Conservation (phyloP, 2,329 filamentous ascomycete species). For the Thielaviopsis ethacetica region DNA sequence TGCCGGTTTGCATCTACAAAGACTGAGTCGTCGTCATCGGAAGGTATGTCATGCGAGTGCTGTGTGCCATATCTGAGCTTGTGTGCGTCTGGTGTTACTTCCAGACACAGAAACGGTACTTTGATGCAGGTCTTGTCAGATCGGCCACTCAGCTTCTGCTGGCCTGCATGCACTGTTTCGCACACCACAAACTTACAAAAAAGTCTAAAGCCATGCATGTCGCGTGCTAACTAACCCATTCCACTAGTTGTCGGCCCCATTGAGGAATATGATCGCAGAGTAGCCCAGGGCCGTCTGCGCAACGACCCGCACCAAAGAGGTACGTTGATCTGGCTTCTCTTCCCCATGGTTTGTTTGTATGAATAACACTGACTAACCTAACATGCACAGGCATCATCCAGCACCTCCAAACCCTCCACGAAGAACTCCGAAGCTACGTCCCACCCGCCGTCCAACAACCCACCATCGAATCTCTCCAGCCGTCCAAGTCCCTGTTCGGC, state of each 20-base stretch:
- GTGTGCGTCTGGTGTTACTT: too few species aligned
- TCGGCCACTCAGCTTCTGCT: too few species aligned
- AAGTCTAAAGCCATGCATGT: not conserved
- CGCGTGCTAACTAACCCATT: not conserved
- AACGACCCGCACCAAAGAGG: conserved; percentile 87
- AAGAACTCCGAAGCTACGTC: conserved; percentile 59
- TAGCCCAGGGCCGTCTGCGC: conserved; percentile 54
- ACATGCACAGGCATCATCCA: conserved; percentile 58
- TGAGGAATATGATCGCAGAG: conserved; percentile 73
- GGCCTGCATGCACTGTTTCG: too few species aligned
- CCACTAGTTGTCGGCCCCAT: conserved; percentile 45
- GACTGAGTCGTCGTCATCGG: not conserved
- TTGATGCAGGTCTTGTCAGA: too few species aligned
- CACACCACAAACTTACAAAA: not conserved
- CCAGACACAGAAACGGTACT: too few species aligned
- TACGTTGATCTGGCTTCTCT: conserved; percentile 22
- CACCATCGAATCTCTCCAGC: conserved; percentile 51
- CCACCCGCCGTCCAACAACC: conserved; percentile 64
- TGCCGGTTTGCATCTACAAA: not conserved
- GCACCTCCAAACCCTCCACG: conserved; percentile 73
- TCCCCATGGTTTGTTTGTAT: not conserved
- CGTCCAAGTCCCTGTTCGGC: conserved; percentile 35
- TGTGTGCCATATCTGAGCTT: too few species aligned
- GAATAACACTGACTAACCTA: not conserved
- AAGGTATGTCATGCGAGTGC: not conserved